Conservation (phyloP, 1,284 basidiomycete species). For the Fomitopsis schrenkii region DNA sequence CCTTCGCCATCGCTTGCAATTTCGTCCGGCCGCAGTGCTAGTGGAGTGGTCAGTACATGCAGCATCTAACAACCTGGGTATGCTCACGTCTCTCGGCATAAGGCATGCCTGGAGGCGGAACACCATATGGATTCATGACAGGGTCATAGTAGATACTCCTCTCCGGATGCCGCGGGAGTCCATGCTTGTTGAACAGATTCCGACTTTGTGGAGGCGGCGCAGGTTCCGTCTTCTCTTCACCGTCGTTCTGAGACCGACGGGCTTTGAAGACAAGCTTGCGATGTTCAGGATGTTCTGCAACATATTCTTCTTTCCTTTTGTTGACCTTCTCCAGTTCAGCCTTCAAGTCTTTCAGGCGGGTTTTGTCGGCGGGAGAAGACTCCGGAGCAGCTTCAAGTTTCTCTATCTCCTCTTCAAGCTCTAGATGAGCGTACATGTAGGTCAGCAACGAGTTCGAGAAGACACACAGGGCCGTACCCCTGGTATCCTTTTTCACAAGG, state of each 20-base stretch:
- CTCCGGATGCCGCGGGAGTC: conserved; percentile 81
- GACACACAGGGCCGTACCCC: conserved; percentile 39
- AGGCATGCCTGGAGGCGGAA: conserved; percentile 96
- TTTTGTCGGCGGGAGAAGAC: conserved; percentile 43
- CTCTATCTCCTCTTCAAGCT: conserved; percentile 67
- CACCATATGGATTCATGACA: conserved; percentile 91
- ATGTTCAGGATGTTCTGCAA: conserved; percentile 88
- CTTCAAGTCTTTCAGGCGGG: conserved; percentile 62
- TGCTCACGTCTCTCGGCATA: conserved; percentile 81
- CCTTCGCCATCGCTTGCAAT: conserved; percentile 55
- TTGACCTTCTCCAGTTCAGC: conserved; percentile 76
- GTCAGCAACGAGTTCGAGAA: not conserved
- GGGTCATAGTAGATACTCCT: conserved; percentile 91
- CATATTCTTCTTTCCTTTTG: conserved; percentile 86
- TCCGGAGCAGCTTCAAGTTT: conserved; percentile 50
- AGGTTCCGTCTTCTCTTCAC: conserved; percentile 37
- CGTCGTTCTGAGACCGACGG: conserved; percentile 40
- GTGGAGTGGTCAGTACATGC: not conserved
- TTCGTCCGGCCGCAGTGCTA: conserved; percentile 62
- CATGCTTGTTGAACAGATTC: conserved; percentile 76
- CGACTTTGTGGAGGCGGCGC: conserved; percentile 42
- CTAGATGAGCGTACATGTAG: conserved; percentile 30
- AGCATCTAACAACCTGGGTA: not conserved
- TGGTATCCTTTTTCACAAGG: conserved; percentile 85
- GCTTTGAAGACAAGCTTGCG: conserved; percentile 69